Evolutionary conservation across 768 basidiomycete species (phyloP), one percentile per base, ranked within the genome.

Genomic region (Terana coerulea): DNA sequence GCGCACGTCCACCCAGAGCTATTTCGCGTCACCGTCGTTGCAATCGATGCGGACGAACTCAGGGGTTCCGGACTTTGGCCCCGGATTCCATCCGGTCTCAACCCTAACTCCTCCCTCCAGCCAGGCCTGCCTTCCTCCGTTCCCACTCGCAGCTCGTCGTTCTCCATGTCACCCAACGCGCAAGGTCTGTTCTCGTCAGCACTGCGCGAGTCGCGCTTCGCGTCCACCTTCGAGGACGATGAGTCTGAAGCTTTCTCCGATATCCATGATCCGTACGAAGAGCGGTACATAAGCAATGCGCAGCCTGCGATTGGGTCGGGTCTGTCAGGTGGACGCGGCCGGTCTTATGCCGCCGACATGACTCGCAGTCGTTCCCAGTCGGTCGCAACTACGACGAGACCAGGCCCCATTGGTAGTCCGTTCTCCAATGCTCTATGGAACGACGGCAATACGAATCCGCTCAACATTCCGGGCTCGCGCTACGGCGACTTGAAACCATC

Each of bases 181-280:
- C 80, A 80, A 57, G 62, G 70, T 55, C 76, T 78, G 41, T 85
- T 88, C 63, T 69, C 77, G 19, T n/a, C n/a, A n/a, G 73, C 78
- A 33, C 82, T 88, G 79, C 81, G 84, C 35, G 85, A 84, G 48
- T 68, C 73, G 6, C 71, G 81, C 28, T 90, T 91, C 66, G 77
- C 84, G 5, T 88, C 86, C 21, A 91, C 87, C 1, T 80, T 86
- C 58, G 89, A 91, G 69, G 88, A 91, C 58, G 88, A 91, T 65
- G 88, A 91, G 67, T 80, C 78, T 0, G 86, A 87, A 47, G 69
- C 69, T 5, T 68, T 81, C 21, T 79, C 77, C 43, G 84, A 87
- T 62, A 76, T 76, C 39, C 53, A 60, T 45, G 57, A 55, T 36
- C 57, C 60, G 25, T 49, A 83, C 60, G 84, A 86, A 39, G 79